Evolutionary conservation across 2,329 filamentous ascomycete species (phyloP).

Genomic region (Delphinella strobiligena): DNA sequence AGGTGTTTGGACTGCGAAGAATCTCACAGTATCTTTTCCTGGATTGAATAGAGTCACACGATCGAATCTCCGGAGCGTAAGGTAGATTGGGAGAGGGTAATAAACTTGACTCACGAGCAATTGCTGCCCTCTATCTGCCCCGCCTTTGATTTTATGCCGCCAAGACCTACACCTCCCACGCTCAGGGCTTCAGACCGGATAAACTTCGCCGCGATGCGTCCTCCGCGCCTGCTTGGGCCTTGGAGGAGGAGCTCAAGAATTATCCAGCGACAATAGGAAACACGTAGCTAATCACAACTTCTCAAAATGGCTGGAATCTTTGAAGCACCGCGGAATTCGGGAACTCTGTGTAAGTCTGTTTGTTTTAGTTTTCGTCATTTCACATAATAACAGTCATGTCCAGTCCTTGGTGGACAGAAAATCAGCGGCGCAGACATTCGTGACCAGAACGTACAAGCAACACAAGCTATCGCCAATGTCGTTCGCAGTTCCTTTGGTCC

Average conservation of each 20-base stretch:
- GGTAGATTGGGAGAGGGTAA: no score
- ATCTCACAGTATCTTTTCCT: no score
- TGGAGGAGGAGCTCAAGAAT: no score
- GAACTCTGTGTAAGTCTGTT: conserved; percentile 67
- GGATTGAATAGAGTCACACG: no score
- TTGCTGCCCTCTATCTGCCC: no score
- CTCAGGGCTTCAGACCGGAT: no score
- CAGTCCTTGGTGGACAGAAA: conserved; percentile 88
- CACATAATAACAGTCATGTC: conserved; percentile 9
- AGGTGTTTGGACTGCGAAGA: background rate
- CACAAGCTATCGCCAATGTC: conserved; percentile 95
- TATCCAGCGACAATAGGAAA: background rate
- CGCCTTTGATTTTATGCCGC: no score
- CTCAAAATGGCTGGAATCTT: conserved; percentile 81
- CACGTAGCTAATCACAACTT: background rate
- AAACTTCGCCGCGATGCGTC: no score
- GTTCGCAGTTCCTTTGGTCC: conserved; percentile 98
- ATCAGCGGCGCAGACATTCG: conserved; percentile 93
- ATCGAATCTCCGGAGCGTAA: no score
- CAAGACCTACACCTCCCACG: no score
- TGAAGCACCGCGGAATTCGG: conserved; percentile 80
- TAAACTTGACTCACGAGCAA: no score
- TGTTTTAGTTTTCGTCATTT: background rate
- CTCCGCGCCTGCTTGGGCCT: no score
- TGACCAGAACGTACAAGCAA: conserved; percentile 94